Evolutionary conservation across 352 stramenopile genomes (phyloP), one percentile per base, ranked within the genome.

Genomic region (Detonula confervacea): DNA sequence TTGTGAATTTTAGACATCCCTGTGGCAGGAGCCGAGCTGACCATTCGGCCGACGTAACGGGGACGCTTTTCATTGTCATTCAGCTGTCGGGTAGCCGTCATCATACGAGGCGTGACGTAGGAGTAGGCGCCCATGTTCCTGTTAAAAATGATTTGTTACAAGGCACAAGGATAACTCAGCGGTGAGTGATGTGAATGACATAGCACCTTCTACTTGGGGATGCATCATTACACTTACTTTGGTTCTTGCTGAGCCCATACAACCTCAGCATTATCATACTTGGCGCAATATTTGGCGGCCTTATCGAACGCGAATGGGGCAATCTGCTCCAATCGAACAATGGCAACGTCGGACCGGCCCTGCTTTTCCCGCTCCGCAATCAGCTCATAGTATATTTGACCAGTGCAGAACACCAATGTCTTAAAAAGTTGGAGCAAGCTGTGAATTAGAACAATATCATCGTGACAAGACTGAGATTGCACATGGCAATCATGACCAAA

Each of bases 71-170:
- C 94, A 22, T 92, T 82, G 4, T 84, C 86, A 77, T 97, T 97
- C 39, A 98, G 92, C 83, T 97, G 93, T 63, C 92, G 93, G 27
- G 97, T 94, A 30, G 96, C 94, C 35, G 97, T 99, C 91, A 98
- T 96, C 68, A 99, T 97, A 76, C 96, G 94, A 57, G 96, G 96
- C 30, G 87, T 83, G 5, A 97, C 90, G 69, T 97, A 98, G 9
- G 87, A 90, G 87, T 97, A 99, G 25, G 95, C 92, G 18, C 98
- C 98, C 96, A 99, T 99, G 83, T 99, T 99, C 86, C 98, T 98
- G 20, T 95, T 52, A 64, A 30, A 33, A 42, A 72, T n/a, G n/a
- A n/a, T n/a, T n/a, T n/a, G n/a, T n/a, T n/a, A n/a, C n/a, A n/a
- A n/a, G n/a, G n/a, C n/a, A n/a, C n/a, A n/a, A n/a, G n/a, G n/a